phyloP scores from a whole-genome alignment of 805 yeast genomes.

The Candida fluviatilis region DNA sequence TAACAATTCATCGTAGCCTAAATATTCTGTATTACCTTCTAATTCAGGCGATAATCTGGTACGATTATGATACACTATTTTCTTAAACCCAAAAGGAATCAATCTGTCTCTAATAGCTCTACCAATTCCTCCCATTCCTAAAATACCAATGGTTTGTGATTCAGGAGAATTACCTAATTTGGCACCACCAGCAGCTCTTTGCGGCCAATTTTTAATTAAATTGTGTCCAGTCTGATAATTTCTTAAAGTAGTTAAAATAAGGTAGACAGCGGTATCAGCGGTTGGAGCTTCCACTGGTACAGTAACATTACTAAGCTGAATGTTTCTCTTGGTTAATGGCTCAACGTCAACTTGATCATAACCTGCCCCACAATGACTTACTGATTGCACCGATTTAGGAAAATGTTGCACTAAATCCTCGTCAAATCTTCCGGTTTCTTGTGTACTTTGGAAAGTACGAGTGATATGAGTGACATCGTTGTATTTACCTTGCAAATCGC shows the following conservation, averaged over 20 bases:
- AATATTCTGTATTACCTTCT: constrained; percentile 70
- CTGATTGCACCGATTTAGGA: constrained; percentile 49
- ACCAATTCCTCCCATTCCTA: constrained; percentile 91
- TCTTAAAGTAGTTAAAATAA: constrained; percentile 60
- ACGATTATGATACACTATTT: constrained; percentile 72
- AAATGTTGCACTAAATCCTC: constrained; percentile 51
- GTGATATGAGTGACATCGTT: constrained; percentile 38
- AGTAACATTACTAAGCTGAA: constrained; percentile 69
- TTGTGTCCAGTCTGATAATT: constrained; percentile 61
- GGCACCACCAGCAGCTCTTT: constrained; percentile 53
- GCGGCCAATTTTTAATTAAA: constrained; percentile 28
- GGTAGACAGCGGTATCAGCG: constrained; percentile 64
- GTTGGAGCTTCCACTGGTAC: constrained; percentile 65
- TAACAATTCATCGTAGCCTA: constrained; percentile 64
- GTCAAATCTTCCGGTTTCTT: constrained; percentile 61
- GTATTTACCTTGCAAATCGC: constrained; percentile 43
- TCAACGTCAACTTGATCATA: constrained; percentile 67
- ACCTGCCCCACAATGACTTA: constrained; percentile 71
- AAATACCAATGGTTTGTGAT: constrained; percentile 71
- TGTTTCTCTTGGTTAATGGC: constrained; percentile 45
- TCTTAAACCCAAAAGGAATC: constrained; percentile 70
- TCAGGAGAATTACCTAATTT: constrained; percentile 71
- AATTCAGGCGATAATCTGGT: constrained; percentile 51
- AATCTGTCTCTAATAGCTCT: constrained; percentile 71
- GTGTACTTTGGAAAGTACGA: constrained; percentile 52